Percentiles rank a stretch among this genome's conserved stretches.
These are phyloP conservation scores for Pittosporum tobira DNA, from an alignment of 129 eudicot genomes.

Conservation along the genomic window DNA sequence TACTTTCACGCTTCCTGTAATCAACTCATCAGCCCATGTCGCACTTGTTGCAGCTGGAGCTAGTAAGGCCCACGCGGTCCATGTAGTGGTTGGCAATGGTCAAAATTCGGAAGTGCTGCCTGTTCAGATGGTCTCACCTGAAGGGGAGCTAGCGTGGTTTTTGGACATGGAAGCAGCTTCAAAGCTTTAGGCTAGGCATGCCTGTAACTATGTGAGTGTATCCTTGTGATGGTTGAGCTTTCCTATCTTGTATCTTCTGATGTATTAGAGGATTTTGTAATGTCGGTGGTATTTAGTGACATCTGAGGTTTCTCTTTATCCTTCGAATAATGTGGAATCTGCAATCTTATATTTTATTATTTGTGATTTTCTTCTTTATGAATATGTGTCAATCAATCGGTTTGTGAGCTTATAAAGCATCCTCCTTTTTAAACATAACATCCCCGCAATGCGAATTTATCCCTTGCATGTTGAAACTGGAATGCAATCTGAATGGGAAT, in stretches of 20 bases:
- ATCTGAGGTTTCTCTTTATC: not conserved
- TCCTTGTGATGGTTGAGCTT: not conserved
- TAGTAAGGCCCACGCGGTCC: constrained; percentile 29
- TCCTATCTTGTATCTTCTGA: not conserved
- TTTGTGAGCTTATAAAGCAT: too few relatives aligned
- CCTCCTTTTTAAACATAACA: not conserved
- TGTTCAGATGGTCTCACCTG: constrained; percentile 32
- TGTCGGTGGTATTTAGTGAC: not conserved
- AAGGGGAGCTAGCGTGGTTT: constrained; percentile 38
- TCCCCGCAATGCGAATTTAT: not conserved
- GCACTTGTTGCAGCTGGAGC: constrained; percentile 39
- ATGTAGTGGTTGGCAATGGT: constrained; percentile 23
- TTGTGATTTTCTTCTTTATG: too few relatives aligned
- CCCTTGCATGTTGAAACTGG: not conserved
- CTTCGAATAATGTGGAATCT: not conserved
- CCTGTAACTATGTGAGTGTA: not conserved
- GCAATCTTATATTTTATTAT: not conserved
- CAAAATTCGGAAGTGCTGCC: constrained; percentile 24
- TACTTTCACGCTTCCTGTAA: constrained; percentile 38
- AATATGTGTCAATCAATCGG: too few relatives aligned
- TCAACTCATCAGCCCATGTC: constrained; percentile 34
- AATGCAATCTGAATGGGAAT: not conserved
- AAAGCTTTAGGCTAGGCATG: constrained; percentile 14
- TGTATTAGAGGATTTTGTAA: not conserved
- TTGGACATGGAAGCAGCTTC: constrained; percentile 43